A percentile compares a stretch with the other conserved stretches of the same genome.
Evolutionary conservation across 2,329 filamentous ascomycete species (phyloP).

Genomic region (Phaeosphaeria sp.): DNA sequence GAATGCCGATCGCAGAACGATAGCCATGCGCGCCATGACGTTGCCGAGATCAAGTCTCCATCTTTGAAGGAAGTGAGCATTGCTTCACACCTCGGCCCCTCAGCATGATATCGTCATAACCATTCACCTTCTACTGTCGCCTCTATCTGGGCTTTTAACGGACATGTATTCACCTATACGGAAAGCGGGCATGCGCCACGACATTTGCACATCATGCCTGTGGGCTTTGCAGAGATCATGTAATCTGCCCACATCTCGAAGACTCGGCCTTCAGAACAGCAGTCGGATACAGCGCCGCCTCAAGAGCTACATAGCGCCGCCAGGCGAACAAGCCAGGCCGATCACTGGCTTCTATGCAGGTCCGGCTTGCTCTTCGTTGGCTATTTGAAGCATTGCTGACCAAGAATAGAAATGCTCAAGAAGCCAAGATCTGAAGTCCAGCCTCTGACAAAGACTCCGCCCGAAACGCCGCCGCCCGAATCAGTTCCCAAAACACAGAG

Average conservation of each 20-base stretch:
- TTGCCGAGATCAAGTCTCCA: slow-evolving; percentile 5
- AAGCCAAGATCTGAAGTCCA: slow-evolving; percentile 35
- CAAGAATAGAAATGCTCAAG: slow-evolving; percentile 46
- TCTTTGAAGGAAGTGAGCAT: background rate
- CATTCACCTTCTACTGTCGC: background rate
- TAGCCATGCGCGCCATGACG: slow-evolving; percentile 44
- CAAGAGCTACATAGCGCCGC: slow-evolving; percentile 45
- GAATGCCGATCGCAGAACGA: slow-evolving; percentile 35
- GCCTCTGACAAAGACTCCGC: slow-evolving; percentile 40
- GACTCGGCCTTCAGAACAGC: slow-evolving; percentile 40
- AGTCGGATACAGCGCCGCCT: slow-evolving; percentile 44
- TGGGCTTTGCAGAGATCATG: slow-evolving; percentile 20
- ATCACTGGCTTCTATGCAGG: slow-evolving; percentile 49
- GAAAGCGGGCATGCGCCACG: slow-evolving; percentile 27
- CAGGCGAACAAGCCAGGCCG: slow-evolving; percentile 48
- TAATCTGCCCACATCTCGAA: slow-evolving; percentile 4
- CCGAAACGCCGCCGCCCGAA: slow-evolving; percentile 42
- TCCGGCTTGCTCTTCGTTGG: slow-evolving; percentile 8
- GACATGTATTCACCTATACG: slow-evolving; percentile 18
- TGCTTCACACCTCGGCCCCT: background rate
- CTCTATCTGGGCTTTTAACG: slow-evolving; percentile 13
- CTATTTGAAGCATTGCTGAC: slow-evolving; percentile 10
- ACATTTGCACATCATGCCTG: slow-evolving; percentile 34
- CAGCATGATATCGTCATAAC: slow-evolving; percentile 1
- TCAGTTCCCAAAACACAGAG: slow-evolving; percentile 55